Evolutionary conservation across 192 early-diverging fungal genomes (phyloP).

Genomic region (Backusella macrospora): DNA sequence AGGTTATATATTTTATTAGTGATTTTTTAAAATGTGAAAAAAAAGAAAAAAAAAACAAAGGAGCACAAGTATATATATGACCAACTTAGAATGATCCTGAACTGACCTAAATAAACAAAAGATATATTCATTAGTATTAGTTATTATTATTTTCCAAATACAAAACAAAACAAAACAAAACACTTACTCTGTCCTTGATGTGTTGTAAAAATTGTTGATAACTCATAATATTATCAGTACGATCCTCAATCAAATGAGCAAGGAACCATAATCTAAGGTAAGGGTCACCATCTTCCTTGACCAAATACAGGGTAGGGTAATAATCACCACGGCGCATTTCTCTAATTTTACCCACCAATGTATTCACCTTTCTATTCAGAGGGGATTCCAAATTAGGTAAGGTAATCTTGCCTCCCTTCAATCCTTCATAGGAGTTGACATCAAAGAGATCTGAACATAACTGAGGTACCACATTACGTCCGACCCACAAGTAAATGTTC

Average conservation of each 20-base stretch:
- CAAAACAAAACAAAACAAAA: background rate
- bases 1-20: conserved; percentile 18
- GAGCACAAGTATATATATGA: background rate
- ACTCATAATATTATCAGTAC: conserved; percentile 76
- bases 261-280: conserved; percentile 81
- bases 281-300: conserved; percentile 93
- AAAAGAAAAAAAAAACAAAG: background rate
- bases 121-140: background rate
- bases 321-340: conserved; percentile 68
- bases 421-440: conserved; percentile 72
- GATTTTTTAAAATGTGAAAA: background rate
- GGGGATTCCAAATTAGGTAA: conserved; percentile 70
- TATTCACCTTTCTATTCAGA: conserved; percentile 71
- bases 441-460: conserved; percentile 78
- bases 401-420: conserved; percentile 76
- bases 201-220: conserved; percentile 77
- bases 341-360: conserved; percentile 75
- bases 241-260: conserved; percentile 91
- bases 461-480: conserved; percentile 76
- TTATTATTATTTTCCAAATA: too few species aligned
- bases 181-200: conserved; percentile 70
- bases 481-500: conserved; percentile 90
- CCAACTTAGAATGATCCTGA: conserved; percentile 18
- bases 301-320: conserved; percentile 78
- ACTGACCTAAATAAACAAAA: conserved; percentile 5